Base-by-base conservation (phyloP, 495 filamentous ascomycete genomes). In the Penicillium simplicissimum region DNA sequence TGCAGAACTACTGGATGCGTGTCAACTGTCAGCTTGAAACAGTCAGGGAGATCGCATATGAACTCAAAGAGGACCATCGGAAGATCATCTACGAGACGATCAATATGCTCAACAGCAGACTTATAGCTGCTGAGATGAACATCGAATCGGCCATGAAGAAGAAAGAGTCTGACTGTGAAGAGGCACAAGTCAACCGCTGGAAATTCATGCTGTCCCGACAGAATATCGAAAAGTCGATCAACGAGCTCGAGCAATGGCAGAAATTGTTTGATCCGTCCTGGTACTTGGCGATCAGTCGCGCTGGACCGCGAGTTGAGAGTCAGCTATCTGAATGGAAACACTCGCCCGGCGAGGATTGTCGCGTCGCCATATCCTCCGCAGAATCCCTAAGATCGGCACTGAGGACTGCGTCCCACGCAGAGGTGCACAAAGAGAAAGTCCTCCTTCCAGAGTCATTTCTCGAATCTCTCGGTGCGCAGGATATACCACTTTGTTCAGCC, bases 231-330 rank as follows among this genome's bases (percentile, higher is more conserved):
- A 43, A 43, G 17, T 43, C 40, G 1, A 17, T 37, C 33, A 17
- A 54, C 8, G 52, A 34, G 13, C 52, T 54, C 5, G 47, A 51
- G 47, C 23, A 19, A 33, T 51, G 47, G 47, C 47, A 51, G 25
- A 31, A n/a, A 3, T 15, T 51, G n/a, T 55, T 55, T 40, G 52
- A 55, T 25, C 52, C 52, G 0, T 55, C 52, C 15, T 55, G 52
- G 52, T 37, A 21, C 34, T 8, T 55, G 8, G 11, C 35, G 3
- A 23, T 37, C 10, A 33, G 52, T 25, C 33, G 34, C 1, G 31
- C 19, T 15, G n/a, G 2, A 6, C n/a, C 52, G 10, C 11, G 13
- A 28, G 21, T 37, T 1, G 33, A 37, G 8, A 17, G 13, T 9
- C 4, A 55, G 10, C 10, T 37, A n/a, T 17, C 11, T n/a, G 15